phyloP scores from a whole-genome alignment of 352 stramenopile genomes.

The Phytophthora pinifolia region DNA sequence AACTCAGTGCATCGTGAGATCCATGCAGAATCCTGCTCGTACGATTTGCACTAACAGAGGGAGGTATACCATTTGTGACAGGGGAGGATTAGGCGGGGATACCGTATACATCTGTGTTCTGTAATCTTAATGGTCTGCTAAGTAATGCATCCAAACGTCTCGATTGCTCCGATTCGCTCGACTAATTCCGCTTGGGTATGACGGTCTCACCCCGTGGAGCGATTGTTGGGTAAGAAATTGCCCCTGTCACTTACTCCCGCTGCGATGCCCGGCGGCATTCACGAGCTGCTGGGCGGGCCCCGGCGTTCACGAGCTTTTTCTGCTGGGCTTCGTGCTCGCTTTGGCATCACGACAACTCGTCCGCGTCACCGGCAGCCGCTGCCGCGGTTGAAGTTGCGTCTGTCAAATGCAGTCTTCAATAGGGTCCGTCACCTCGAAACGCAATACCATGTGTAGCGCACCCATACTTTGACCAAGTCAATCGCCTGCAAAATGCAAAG shows the following conservation, averaged over 20 bases:
- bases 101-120: too few relatives aligned
- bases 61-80: too few relatives aligned
- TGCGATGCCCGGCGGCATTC: not conserved
- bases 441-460: too few relatives aligned
- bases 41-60: too few relatives aligned
- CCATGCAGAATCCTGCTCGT: too few relatives aligned
- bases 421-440: conserved; percentile 13
- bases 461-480: too few relatives aligned
- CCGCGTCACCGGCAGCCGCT: conserved; percentile 21
- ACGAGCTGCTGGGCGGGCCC: too few relatives aligned
- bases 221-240: conserved; percentile 20
- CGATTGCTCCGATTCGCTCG: conserved; percentile 22
- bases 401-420: conserved; percentile 10
- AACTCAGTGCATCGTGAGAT: too few relatives aligned
- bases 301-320: conserved; percentile 22
- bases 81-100: too few relatives aligned
- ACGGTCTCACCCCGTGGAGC: conserved; percentile 6
- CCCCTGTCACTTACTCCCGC: conserved; percentile 9
- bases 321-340: too few relatives aligned
- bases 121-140: too few relatives aligned
- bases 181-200: not conserved
- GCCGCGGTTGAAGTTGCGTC: conserved; percentile 26
- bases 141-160: conserved; percentile 34
- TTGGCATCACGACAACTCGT: too few relatives aligned
- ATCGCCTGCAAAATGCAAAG: conserved; percentile 42